phyloP scores from a whole-genome alignment of 495 filamentous ascomycete species.

The Tricharina praecox region DNA sequence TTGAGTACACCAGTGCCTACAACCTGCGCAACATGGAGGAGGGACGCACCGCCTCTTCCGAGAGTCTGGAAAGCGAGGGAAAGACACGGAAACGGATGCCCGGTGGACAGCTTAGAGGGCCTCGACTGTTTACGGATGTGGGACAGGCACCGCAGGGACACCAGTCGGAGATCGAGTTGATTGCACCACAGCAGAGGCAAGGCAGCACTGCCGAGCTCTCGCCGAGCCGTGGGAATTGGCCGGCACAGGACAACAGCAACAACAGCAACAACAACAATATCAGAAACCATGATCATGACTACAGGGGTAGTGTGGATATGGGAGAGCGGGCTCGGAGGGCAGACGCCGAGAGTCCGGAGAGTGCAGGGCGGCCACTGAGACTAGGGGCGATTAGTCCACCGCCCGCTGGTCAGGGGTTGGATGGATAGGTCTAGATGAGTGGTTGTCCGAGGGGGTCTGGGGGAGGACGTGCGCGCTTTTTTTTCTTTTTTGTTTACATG shows the following conservation, averaged over 20 bases:
- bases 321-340: neutral
- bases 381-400: too few relatives aligned
- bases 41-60: neutral
- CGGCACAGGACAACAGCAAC: neutral
- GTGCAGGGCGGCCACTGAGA: too few relatives aligned
- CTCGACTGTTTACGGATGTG: too few relatives aligned
- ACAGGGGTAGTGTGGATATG: slow-evolving; percentile 4
- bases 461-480: too few relatives aligned
- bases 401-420: too few relatives aligned
- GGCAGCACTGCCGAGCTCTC: too few relatives aligned
- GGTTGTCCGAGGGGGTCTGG: too few relatives aligned
- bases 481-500: too few relatives aligned
- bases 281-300: neutral
- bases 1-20: neutral
- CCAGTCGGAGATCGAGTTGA: neutral
- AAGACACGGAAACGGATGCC: slow-evolving; percentile 1
- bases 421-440: too few relatives aligned
- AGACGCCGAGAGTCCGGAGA: too few relatives aligned
- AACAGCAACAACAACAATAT: neutral
- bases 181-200: neutral
- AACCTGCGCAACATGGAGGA: slow-evolving; percentile 1
- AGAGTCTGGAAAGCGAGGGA: neutral
- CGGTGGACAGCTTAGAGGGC: too few relatives aligned
- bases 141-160: neutral
- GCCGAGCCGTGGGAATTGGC: too few relatives aligned